Conservation (phyloP, 179 eudicot genomes). For the Beta lomatogona region DNA sequence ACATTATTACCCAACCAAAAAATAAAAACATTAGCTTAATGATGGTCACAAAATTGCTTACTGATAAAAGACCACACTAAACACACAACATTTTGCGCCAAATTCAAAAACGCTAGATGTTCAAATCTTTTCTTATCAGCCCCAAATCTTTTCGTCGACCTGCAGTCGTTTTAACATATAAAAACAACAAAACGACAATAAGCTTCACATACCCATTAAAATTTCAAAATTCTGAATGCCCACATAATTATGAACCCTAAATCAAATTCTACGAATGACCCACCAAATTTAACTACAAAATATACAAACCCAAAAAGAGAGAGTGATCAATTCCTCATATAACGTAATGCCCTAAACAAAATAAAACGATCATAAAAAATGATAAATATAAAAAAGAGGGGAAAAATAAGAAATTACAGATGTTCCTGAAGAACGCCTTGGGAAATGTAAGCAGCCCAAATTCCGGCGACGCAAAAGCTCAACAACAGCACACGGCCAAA, state of each 20-base stretch:
- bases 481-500: constrained; percentile 69
- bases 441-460: constrained; percentile 91
- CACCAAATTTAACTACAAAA: no score
- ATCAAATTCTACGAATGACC: no score
- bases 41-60: constrained; percentile 37
- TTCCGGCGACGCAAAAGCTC: constrained; percentile 82
- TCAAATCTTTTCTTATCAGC: constrained; percentile 83
- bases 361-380: not conserved
- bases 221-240: not conserved
- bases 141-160: constrained; percentile 94
- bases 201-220: not conserved
- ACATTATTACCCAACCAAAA: not conserved
- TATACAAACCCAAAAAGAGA: no score
- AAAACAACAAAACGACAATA: not conserved
- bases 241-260: not conserved
- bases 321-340: no score
- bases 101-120: constrained; percentile 83
- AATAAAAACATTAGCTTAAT: not conserved
- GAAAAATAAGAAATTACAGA: constrained; percentile 40
- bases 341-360: not conserved
- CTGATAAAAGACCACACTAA: constrained; percentile 89
- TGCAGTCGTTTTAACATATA: constrained; percentile 23
- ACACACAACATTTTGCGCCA: constrained; percentile 91
- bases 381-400: not conserved
- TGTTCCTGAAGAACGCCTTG: constrained; percentile 96